Base-by-base conservation (phyloP, 192 early-diverging fungal genomes). In the Phycomyces blakesleeanus region DNA sequence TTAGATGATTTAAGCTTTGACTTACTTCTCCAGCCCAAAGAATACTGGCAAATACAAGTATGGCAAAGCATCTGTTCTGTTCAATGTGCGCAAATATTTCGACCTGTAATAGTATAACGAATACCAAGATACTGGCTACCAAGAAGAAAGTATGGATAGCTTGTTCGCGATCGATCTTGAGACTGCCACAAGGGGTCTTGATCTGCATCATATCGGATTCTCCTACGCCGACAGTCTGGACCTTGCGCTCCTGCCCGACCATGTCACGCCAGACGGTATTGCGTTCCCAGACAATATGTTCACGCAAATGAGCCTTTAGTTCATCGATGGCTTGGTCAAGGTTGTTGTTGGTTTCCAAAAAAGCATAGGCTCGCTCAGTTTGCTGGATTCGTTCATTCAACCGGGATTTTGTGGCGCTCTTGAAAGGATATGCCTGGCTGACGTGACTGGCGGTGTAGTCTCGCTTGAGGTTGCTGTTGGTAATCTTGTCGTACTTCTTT, bases 191-290 rank as follows among this genome's bases (percentile, higher is more conserved):
- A 0, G 81, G 84, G 29, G 83, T 87, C 29, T 69, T 40, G 20
- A 83, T 63, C 0, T 60, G 34, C 0, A 34, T 53, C 1, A 66
- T 67, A 44, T 73, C 76, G 7, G 39, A 29, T 12, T 61, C 51
- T 29, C 61, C 55, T 9, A 91, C 81, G n/a, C 82, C 86, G 8
- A 90, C 86, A 5, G 86, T 87, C 22, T 85, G 79, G n/a, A 81
- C 80, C 79, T 82, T 89, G 18, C 93, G 82, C 72, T 94, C 93
- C 66, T 85, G 85, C 38, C 89, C 89, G 69, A 98, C 90, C 92
- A 98, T 94, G 71, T 98, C 96, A 63, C 93, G 81, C 96, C 96
- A 98, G 22, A 98, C 87, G 0, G 96, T 98, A 76, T 96, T 98
- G 68, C 96, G 87, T 75, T 98, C 93, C 90, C 91, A 96, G 4